Conservation (phyloP, 1,139 yeast genomes). For the Taphrina communis region DNA sequence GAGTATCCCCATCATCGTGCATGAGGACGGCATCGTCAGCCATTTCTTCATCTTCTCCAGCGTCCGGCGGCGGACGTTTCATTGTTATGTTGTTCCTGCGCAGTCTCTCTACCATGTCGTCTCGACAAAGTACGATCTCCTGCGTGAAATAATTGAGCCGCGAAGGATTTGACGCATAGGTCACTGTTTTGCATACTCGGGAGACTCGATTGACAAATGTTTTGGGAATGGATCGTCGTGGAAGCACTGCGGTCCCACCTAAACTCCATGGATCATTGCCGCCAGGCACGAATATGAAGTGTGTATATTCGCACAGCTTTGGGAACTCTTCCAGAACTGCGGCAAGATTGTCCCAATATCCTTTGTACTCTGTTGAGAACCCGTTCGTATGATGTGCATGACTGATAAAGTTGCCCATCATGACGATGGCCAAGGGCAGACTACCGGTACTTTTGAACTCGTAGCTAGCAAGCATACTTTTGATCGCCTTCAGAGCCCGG, state of each 20-base stretch:
- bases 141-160: conserved; percentile 75
- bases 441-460: conserved; percentile 55
- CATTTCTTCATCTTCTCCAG: conserved; percentile 3
- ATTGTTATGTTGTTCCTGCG: conserved; percentile 65
- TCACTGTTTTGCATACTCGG: conserved; percentile 66
- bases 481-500: conserved; percentile 64
- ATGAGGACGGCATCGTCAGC: conserved; percentile 38
- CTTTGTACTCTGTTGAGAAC: conserved; percentile 62
- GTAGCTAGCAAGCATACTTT: conserved; percentile 62
- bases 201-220: conserved; percentile 71
- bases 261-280: conserved; percentile 92
- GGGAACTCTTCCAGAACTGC: conserved; percentile 60
- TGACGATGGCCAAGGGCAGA: conserved; percentile 65
- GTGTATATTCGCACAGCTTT: conserved; percentile 55
- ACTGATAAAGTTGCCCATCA: conserved; percentile 74
- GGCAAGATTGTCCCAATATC: conserved; percentile 65
- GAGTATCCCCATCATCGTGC: conserved; percentile 35
- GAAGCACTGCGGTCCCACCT: conserved; percentile 69
- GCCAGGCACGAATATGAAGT: conserved; percentile 79
- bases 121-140: conserved; percentile 76
- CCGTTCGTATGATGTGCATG: conserved; percentile 64
- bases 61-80: neutral
- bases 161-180: conserved; percentile 80
- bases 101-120: conserved; percentile 71
- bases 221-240: conserved; percentile 72